Evolutionary conservation across 129 eudicot species (phyloP), one percentile per base, ranked within the genome.

Genomic region (Chrysanthemum makinoi): DNA sequence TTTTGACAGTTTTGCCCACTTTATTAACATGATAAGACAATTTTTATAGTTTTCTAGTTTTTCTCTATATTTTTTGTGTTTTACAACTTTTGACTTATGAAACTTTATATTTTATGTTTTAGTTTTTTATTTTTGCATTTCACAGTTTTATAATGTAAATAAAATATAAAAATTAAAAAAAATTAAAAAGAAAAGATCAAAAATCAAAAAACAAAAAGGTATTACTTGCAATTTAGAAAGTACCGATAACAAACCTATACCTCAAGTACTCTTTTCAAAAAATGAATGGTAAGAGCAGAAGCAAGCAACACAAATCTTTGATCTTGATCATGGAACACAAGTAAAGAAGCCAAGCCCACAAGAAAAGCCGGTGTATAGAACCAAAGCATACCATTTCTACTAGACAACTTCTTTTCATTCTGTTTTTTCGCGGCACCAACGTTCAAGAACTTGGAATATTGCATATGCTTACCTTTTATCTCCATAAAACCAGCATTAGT

Each of bases 191-290:
- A 26, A 26, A 26, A 26, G 28, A 3, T 26, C 28, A 3, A 26
- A 26, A 26, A 26, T 26, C 3, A 26, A 3, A 26, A 26, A 26
- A 1, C 3, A 28, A 28, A 2, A 3, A 28, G 3, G 33, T 2
- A 4, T 28, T 28, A 28, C 24, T 22, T 22, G 24, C 24, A 22
- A 22, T 22, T 22, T 22, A 22, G 24, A 22, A 22, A 22, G 24
- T 22, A 22, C 24, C 24, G 24, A 22, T 22, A 22, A 22, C 24
- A 4, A 49, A 62, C 22, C 9, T 33, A 58, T 64, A 88, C 91
- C 96, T 88, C 96, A 9, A 86, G 62, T 28, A 79, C 81, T 76
- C 91, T 85, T 70, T 89, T 89, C 53, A 84, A 51, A 79, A 86
- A 89, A 82, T 89, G 96, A 53, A 77, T 26, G 7, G 83, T 69